Conservation (phyloP, 352 stramenopile species). For the Globisporangium emineosum region DNA sequence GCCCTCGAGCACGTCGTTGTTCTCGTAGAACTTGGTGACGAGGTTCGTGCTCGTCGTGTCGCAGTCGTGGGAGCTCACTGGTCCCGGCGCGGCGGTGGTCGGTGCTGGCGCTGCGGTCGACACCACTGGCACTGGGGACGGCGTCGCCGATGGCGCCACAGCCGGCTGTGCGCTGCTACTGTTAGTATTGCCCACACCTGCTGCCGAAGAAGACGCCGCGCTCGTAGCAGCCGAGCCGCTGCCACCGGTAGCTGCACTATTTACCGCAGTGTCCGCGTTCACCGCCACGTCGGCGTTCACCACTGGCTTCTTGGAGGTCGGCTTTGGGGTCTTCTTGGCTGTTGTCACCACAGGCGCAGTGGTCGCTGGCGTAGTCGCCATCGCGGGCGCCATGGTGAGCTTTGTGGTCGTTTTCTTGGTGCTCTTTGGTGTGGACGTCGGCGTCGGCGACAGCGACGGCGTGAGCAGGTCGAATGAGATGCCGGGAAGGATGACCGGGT, state of each 20-base stretch:
- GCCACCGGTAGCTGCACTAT: neutral
- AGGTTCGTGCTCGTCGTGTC: constrained; percentile 4
- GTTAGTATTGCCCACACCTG: too few species aligned
- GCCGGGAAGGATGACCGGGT: neutral
- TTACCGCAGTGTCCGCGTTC: neutral
- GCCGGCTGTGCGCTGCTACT: neutral
- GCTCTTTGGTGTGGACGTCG: neutral
- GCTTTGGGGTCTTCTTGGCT: neutral
- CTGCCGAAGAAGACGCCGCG: too few species aligned
- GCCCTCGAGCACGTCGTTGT: constrained; percentile 21
- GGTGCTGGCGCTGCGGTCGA: neutral
- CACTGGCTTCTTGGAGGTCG: neutral
- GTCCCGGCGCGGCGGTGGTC: neutral
- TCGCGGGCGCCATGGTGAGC: neutral
- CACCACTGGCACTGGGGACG: neutral
- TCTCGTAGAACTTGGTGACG: constrained; percentile 19
- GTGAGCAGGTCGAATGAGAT: neutral
- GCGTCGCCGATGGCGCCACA: neutral
- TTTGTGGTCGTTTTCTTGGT: neutral
- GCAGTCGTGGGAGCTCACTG: constrained; percentile 4
- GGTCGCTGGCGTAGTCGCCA: neutral
- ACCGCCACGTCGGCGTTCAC: neutral
- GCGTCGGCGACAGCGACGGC: neutral
- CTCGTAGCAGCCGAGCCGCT: neutral
- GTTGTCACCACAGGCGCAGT: neutral